A percentile compares a stretch with the other conserved stretches of the same genome.
These are phyloP conservation scores for Rosa persica DNA, from an alignment of 306 rosid genomes.

Conservation along the genomic window DNA sequence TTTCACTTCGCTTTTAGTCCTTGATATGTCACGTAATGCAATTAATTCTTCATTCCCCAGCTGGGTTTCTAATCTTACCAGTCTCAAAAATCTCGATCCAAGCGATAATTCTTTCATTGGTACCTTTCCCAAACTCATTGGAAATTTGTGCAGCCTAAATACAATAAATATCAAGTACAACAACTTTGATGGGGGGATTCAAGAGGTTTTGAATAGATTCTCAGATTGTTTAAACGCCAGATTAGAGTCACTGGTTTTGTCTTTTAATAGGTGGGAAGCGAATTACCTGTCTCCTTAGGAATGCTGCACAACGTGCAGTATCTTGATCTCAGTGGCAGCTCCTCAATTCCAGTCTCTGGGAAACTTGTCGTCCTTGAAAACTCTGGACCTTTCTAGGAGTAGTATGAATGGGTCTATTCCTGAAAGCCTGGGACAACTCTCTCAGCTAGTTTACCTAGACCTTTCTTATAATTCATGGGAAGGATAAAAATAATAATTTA, in stretches of 20 bases:
- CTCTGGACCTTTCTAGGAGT: constrained; percentile 2
- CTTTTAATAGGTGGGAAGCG: background rate
- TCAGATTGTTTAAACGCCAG: background rate
- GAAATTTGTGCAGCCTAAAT: background rate
- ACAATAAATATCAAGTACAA: background rate
- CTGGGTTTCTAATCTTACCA: background rate
- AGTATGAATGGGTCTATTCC: constrained; percentile 29
- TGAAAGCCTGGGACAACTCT: constrained; percentile 23
- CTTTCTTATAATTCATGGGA: background rate
- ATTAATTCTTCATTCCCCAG: background rate
- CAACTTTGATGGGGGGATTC: too few relatives aligned
- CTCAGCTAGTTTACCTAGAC: background rate
- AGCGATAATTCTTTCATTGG: too few relatives aligned
- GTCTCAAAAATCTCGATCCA: background rate
- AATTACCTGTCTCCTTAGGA: constrained; percentile 23
- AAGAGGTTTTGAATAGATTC: background rate
- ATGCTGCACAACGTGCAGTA: background rate
- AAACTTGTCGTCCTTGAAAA: constrained; percentile 14
- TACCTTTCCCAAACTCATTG: background rate
- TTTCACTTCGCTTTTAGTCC: background rate
- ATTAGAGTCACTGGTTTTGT: background rate
- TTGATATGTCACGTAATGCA: background rate
- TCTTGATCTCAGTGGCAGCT: background rate
- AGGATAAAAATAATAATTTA: background rate
- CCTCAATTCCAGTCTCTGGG: constrained; percentile 18